Evolutionary conservation across 2,329 filamentous ascomycete species (phyloP), one percentile per base, ranked within the genome.

Genomic region (Aspergillus piperis): DNA sequence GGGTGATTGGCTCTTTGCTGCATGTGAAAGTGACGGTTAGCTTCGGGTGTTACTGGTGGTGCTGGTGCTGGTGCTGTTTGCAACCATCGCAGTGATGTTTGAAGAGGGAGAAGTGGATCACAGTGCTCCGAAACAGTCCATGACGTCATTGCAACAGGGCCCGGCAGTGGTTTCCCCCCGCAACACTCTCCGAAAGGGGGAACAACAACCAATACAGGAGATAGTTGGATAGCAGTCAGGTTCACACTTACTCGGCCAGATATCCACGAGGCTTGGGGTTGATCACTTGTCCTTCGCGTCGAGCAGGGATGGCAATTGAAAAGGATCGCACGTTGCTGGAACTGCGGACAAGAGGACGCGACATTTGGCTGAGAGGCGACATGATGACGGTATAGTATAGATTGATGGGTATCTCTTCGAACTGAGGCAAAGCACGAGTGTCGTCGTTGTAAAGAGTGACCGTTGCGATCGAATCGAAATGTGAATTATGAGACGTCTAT

Each of bases 211-310:
- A 36, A 36, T 11, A 15, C 32, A 36, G 11, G 5, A 36, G 11
- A 15, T 36, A 15, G 4, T 5, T 36, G 5, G 32, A 15, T 36
- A 15, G 11, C 32, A 15, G 32, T 36, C 32, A 36, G 32, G 11
- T 36, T 36, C 32, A 36, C 17, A 64, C 70, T 38, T 68, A 73
- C 70, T 71, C 68, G 8, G 67, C 63, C 10, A 72, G 62, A 21
- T 65, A 70, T 7, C 68, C 70, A 5, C 63, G 51, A 4, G 67
- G 56, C 59, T 71, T 73, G 10, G 69, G 59, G 1, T 64, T 44
- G 3, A 64, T 64, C 3, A 63, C 55, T 27, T 72, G 70, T 36
- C 68, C 70, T 36, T 62, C 70, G 7, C 54, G 62, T 62, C 70
- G 66, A 2, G 62, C 62, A 0, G 60, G 59, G 4, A 68, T 52